phyloP scores from a whole-genome alignment of 2,329 filamentous ascomycete genomes.

The Colletotrichum spaethianum region DNA sequence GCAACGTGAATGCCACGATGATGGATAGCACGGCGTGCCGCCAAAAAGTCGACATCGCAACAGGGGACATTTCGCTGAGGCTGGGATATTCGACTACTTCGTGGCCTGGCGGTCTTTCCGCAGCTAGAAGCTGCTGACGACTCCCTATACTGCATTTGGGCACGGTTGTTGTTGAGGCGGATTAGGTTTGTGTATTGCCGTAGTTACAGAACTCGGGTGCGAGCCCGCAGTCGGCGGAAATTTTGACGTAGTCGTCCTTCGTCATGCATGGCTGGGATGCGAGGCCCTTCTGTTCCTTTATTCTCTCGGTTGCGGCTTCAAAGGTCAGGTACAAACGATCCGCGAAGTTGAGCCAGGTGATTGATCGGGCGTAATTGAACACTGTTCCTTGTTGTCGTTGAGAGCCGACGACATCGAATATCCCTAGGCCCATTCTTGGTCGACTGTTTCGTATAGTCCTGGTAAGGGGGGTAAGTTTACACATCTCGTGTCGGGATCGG shows the following conservation, averaged over 20 bases:
- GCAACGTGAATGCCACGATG: conserved; percentile 30
- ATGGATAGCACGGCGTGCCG: conserved; percentile 37
- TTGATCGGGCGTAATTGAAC: conserved; percentile 43
- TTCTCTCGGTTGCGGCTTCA: conserved; percentile 13
- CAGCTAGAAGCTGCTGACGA: neutral
- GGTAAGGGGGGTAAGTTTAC: neutral
- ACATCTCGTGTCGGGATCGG: neutral
- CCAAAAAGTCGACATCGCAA: conserved; percentile 20
- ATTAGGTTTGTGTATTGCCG: neutral
- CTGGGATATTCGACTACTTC: neutral
- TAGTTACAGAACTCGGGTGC: neutral
- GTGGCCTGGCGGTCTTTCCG: neutral
- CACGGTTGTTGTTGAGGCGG: neutral
- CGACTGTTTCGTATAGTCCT: neutral
- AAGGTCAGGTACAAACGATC: conserved; percentile 36
- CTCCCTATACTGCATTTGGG: no score
- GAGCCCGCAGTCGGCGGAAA: conserved; percentile 1
- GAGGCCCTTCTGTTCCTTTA: neutral
- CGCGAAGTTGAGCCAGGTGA: conserved; percentile 43
- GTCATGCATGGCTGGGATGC: neutral
- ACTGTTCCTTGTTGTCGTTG: conserved; percentile 43
- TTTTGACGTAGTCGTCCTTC: neutral
- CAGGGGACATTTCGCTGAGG: neutral
- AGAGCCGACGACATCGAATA: conserved; percentile 38
- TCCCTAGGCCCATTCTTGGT: neutral